Conservation (phyloP, 2,329 filamentous ascomycete species). For the Remersonia thermophila region DNA sequence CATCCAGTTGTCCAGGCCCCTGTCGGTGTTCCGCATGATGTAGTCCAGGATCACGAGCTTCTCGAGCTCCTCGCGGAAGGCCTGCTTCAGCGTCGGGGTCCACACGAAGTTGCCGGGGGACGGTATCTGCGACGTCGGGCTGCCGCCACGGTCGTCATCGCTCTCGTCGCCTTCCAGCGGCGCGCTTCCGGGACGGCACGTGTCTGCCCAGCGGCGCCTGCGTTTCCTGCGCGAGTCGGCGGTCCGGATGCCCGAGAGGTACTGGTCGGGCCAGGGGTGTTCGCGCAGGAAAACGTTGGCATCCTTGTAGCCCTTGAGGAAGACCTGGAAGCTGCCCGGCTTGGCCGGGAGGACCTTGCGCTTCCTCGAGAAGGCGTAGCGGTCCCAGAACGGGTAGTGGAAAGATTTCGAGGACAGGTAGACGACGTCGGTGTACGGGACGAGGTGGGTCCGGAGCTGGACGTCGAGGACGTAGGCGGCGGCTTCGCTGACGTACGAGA, state of each 20-base stretch:
- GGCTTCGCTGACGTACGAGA: constrained; percentile 95
- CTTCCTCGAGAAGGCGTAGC: constrained; percentile 75
- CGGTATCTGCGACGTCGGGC: constrained; percentile 25
- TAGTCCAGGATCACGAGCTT: constrained; percentile 97
- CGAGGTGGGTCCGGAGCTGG: constrained; percentile 79
- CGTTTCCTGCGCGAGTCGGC: constrained; percentile 54
- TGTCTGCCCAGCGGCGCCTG: constrained; percentile 67
- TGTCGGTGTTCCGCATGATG: constrained; percentile 97
- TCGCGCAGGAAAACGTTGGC: constrained; percentile 91
- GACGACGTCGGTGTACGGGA: constrained; percentile 93
- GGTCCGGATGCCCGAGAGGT: constrained; percentile 56
- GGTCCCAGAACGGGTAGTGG: constrained; percentile 96
- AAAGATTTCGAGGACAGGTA: constrained; percentile 93
- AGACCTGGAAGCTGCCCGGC: constrained; percentile 92
- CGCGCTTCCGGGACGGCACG: constrained; percentile 53
- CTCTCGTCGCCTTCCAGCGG: constrained; percentile 51
- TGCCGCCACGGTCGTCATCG: constrained; percentile 24
- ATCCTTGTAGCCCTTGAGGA: constrained; percentile 92
- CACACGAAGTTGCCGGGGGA: constrained; percentile 57
- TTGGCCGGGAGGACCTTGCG: constrained; percentile 81
- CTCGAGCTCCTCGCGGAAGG: constrained; percentile 88
- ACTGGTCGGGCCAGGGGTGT: constrained; percentile 93
- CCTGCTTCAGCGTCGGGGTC: constrained; percentile 80
- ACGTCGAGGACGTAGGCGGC: constrained; percentile 91
- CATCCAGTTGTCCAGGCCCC: constrained; percentile 99